Conservation (phyloP, 768 basidiomycete species). For the Favolaschia claudopus region DNA sequence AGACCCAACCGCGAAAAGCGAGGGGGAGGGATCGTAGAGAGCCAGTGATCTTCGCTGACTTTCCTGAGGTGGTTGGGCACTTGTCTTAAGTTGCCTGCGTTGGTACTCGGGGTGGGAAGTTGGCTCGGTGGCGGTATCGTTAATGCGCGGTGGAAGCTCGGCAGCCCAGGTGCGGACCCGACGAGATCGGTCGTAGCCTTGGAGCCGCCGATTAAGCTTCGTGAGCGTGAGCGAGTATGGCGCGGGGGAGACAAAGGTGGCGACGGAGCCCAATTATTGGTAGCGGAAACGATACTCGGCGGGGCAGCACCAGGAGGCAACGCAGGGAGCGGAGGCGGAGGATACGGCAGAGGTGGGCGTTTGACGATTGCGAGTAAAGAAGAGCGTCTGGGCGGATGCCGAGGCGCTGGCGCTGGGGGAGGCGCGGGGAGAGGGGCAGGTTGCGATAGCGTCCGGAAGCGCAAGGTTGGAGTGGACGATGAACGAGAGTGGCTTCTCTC, state of each 20-base stretch:
- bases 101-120: neutral
- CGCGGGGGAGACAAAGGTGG: slow-evolving; percentile 18
- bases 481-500: slow-evolving; percentile 5
- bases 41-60: slow-evolving; percentile 40
- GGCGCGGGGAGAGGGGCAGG: neutral
- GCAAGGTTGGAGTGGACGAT: slow-evolving; percentile 30
- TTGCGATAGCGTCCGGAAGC: neutral
- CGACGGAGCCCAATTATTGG: slow-evolving; percentile 5
- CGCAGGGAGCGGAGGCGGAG: slow-evolving; percentile 7
- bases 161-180: slow-evolving; percentile 4
- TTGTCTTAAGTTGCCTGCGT: neutral
- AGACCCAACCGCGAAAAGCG: slow-evolving; percentile 50
- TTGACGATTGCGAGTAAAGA: slow-evolving; percentile 12
- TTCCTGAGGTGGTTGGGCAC: neutral
- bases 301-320: neutral
- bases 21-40: slow-evolving; percentile 46
- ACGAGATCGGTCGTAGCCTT: slow-evolving; percentile 5
- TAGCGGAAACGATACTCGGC: neutral
- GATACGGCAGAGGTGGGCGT: slow-evolving; percentile 4
- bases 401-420: neutral
- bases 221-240: slow-evolving; percentile 12
- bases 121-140: slow-evolving; percentile 20
- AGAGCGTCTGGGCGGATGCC: neutral
- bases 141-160: slow-evolving; percentile 21
- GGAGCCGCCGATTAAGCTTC: neutral